Evolutionary conservation across 1,284 basidiomycete genomes (phyloP), one percentile per base, ranked within the genome.

Genomic region (Apiotrichum porosum): DNA sequence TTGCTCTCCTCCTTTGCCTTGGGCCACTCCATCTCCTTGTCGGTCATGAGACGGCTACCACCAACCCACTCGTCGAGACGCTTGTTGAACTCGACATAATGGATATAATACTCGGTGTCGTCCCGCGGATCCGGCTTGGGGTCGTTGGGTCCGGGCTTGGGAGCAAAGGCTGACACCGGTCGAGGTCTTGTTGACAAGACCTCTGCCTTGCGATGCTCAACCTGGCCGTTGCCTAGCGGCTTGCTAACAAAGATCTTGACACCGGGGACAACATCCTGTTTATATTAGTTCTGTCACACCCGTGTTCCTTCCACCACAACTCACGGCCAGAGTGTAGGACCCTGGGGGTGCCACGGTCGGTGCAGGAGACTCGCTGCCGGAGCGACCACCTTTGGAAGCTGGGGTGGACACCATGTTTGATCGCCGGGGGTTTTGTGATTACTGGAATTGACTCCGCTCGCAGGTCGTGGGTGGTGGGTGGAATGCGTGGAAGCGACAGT

Each of bases 1-100:
- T 63, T 68, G 38, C 64, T 62, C 35, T 62, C 64, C 41, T 69
- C 68, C 22, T 69, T 68, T 0, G 62, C 36, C 52, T 68, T 64
- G 2, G 95, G 95, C 92, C 90, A 97, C 70, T 97, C 90, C 58
- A 99, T 81, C 65, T 97, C 92, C 57, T 86, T 80, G 51, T 78
- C 80, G 24, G 93, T 78, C 39, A 97, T 80, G 50, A 99, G 80
- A 28, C 92, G 82, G 3, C 86, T 85, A 15, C 88, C 89, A 22
- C 84, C 78, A n/a, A 99, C 86, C 95, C 95, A 99, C 58, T 97
- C 95, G 72, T 99, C 95, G 42, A 98, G 79, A 63, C 95, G 91
- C 75, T 97, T 95, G 78, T 97, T 97, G 79, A 95, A 97, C 61
- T 89, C 83, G 65, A 94, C 88, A 83, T 93, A 97, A 67, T 97